Evolutionary conservation across 202 grass and related monocot genomes (phyloP), one percentile per base, ranked within the genome.

Genomic region (Setaria viridis): DNA sequence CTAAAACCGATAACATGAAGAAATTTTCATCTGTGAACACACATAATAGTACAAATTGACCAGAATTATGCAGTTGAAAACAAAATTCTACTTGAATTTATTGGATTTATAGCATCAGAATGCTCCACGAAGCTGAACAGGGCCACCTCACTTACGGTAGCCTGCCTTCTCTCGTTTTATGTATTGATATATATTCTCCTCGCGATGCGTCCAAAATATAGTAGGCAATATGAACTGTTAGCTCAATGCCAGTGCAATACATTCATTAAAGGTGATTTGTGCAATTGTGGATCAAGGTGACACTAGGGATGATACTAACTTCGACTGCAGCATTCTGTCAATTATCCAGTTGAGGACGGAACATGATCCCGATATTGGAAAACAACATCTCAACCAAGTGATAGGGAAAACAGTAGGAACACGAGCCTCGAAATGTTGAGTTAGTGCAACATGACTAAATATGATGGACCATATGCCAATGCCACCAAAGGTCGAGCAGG

Each of bases 61-160:
- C 67, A 69, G 6, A 87, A 80, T 56, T 43, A 43, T 16, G 6
- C 32, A 68, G 68, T 12, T 34, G 76, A 81, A 47, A 72, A 42
- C 58, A 76, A 21, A 81, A 32, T 53, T 83, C 37, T 62, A 25
- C 33, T 45, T 16, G 6, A 3, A 70, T 64, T 2, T 62, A 7
- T 12, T 17, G 16, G 21, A 20, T 25, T 5, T 41, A 50, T 32
- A 21, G 32, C 43, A 56, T 66, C 19, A 39, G 35, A 76, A 67
- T 11, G 49, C 13, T 41, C 13, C 11, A 43, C 10, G 25, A 88
- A 56, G 29, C 46, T 62, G 13, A 84, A 37, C 2, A 70, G 16
- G 51, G 37, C 35, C n/a, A 57, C 20, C 53, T 14, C 8, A 69
- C 7, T 45, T 47, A 62, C 0, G 59, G 59, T 13, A 6, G 48